A percentile compares a stretch with the other conserved stretches of the same genome.
These are phyloP conservation scores for Golubevia pallescens DNA, from an alignment of 1,284 basidiomycete genomes.

Conservation along the genomic window DNA sequence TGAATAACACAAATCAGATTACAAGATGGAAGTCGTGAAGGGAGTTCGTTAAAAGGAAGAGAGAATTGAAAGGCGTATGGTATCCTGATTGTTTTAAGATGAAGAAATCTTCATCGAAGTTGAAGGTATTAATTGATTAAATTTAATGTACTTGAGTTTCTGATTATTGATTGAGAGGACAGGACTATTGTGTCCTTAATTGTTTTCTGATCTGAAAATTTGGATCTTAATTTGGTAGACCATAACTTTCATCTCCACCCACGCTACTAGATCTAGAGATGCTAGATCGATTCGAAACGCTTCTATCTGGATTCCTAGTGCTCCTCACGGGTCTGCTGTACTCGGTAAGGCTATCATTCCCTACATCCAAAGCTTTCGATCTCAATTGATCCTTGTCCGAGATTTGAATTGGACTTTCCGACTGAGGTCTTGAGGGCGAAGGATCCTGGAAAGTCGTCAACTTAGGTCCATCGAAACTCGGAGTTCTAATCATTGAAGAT, in stretches of 20 bases:
- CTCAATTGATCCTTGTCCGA: conserved; percentile 17
- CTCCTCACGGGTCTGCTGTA: conserved; percentile 13
- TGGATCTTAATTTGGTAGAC: conserved; percentile 8
- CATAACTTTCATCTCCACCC: conserved; percentile 38
- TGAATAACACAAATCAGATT: too few relatives aligned
- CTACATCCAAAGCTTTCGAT: conserved; percentile 19
- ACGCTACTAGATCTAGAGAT: conserved; percentile 8
- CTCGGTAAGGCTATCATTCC: conserved; percentile 8
- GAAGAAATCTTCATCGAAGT: too few relatives aligned
- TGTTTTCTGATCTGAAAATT: too few relatives aligned
- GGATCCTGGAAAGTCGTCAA: conserved; percentile 14
- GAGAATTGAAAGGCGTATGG: too few relatives aligned
- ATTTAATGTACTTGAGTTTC: too few relatives aligned
- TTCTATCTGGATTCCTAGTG: conserved; percentile 16
- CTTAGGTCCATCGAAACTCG: conserved; percentile 11
- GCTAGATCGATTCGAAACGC: conserved; percentile 19
- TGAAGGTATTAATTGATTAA: too few relatives aligned
- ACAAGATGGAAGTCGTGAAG: too few relatives aligned
- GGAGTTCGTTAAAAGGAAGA: too few relatives aligned
- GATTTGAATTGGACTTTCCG: conserved; percentile 23
- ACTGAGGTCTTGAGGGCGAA: conserved; percentile 12
- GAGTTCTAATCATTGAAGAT: conserved; percentile 11
- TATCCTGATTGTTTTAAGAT: too few relatives aligned
- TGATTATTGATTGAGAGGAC: too few relatives aligned
- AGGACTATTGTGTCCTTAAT: too few relatives aligned